These are phyloP conservation scores for Ophiobolus disseminans DNA, from an alignment of 2,329 filamentous ascomycete genomes.

Conservation along the genomic window DNA sequence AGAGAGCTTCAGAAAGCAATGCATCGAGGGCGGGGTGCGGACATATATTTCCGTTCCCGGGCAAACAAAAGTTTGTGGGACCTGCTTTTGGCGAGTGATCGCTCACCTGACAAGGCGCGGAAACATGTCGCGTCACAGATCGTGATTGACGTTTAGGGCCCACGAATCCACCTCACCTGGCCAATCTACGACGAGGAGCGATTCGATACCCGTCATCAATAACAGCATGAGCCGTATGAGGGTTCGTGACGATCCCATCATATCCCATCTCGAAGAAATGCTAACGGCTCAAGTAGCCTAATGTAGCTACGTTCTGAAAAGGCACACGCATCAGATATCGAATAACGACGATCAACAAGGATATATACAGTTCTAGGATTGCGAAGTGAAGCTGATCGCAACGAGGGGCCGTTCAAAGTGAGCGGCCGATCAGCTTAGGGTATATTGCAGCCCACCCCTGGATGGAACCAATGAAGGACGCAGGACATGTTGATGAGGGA, in stretches of 20 bases:
- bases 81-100: background rate
- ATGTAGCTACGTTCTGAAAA: too few species aligned
- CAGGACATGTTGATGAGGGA: too few species aligned
- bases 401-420: background rate
- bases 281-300: too few species aligned
- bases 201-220: too few species aligned
- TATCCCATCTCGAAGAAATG: too few species aligned
- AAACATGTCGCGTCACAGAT: slow-evolving; percentile 3
- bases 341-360: background rate
- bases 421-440: slow-evolving; percentile 1
- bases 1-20: too few species aligned
- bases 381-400: background rate
- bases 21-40: too few species aligned
- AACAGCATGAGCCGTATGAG: too few species aligned
- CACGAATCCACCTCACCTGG: background rate
- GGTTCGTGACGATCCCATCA: too few species aligned
- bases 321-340: background rate
- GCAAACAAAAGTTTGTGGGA: background rate
- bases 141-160: background rate
- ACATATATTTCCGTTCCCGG: slow-evolving; percentile 3
- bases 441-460: too few species aligned
- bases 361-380: background rate
- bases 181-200: too few species aligned
- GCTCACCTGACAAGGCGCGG: background rate
- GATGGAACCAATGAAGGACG: too few species aligned